Base-by-base conservation (phyloP, 148 eudicot species). In the Fagopyrum homotropicum region DNA sequence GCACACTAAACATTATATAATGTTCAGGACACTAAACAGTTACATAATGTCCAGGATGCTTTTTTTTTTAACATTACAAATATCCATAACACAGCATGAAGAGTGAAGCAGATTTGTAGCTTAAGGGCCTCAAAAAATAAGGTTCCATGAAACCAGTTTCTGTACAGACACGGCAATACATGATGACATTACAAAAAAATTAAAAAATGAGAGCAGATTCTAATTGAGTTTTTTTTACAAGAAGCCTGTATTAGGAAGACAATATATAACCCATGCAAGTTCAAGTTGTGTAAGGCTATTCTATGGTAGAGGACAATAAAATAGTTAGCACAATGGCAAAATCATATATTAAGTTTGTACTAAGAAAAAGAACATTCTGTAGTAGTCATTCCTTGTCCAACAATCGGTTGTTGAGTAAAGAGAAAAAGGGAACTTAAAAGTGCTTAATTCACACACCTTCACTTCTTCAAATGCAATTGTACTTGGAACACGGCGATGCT, bases 401-500 rank as follows among this genome's bases (percentile, higher is more conserved):
- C 60, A 55, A 66, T 15, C 46, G 15, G 46, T 66, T 26, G 43
- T 12, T 12, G 45, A 26, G 46, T 9, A 66, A 40, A 40, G 19
- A 66, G 22, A 22, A 59, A 22, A 15, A 3, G 71, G 3, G 2
- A 5, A 5, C 4, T 66, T 66, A 66, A 35, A 63, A 63, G 26
- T 2, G 16, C 46, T 10, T 50, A 72, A 46, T 54, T 64, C 81
- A 68, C 74, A 95, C 97, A 95, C 98, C 97, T 92, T 95, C 59
- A 95, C 98, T 90, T 95, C 98, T 83, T 95, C 98, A 69, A 95
- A 90, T 81, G 98, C 98, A 75, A 89, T 80, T 57, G 91, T 92
- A 82, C 98, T 95, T 51, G 98, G 98, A 79, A 95, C 96, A 77
- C 98, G 96, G 15, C 98, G 96, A 66, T 95, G 98, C 90, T 92